phyloP scores from a whole-genome alignment of 78 protist species.

The Pigoraptor vietnamica region DNA sequence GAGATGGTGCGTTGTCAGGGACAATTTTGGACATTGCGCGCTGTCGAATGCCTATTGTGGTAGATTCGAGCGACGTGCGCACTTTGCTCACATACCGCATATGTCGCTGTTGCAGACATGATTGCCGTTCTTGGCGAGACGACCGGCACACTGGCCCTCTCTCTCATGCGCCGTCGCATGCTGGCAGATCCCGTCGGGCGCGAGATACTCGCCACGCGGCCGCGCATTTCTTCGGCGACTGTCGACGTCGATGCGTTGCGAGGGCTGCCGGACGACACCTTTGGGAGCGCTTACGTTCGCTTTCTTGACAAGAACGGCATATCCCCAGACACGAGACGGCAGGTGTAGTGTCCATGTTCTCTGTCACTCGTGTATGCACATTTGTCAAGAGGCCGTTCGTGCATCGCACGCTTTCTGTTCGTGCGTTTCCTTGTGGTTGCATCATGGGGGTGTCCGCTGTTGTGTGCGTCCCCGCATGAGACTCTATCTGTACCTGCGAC shows the following conservation, averaged over 20 bases:
- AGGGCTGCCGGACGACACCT: not conserved
- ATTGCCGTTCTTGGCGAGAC: constrained; percentile 17
- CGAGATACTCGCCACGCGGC: not conserved
- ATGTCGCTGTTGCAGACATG: too few relatives aligned
- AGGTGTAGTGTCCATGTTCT: too few relatives aligned
- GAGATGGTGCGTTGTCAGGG: not conserved
- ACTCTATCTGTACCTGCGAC: too few relatives aligned
- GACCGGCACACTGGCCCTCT: not conserved
- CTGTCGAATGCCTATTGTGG: too few relatives aligned
- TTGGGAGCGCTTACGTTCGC: not conserved
- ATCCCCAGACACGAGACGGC: constrained; percentile 18
- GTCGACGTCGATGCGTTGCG: not conserved
- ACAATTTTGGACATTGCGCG: too few relatives aligned
- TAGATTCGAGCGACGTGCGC: not conserved
- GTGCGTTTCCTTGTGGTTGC: too few relatives aligned
- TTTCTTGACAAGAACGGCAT: not conserved
- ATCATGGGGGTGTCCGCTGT: too few relatives aligned
- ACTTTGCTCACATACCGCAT: not conserved
- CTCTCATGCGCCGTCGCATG: not conserved
- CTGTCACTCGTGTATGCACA: too few relatives aligned
- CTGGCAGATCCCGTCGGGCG: not conserved
- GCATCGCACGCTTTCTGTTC: too few relatives aligned
- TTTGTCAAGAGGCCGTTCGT: too few relatives aligned
- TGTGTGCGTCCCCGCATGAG: too few relatives aligned
- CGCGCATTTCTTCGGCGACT: not conserved